A percentile compares a stretch with the other conserved stretches of the same genome.
Evolutionary conservation across 2,329 filamentous ascomycete species (phyloP).

Genomic region (Epichloe elymi): DNA sequence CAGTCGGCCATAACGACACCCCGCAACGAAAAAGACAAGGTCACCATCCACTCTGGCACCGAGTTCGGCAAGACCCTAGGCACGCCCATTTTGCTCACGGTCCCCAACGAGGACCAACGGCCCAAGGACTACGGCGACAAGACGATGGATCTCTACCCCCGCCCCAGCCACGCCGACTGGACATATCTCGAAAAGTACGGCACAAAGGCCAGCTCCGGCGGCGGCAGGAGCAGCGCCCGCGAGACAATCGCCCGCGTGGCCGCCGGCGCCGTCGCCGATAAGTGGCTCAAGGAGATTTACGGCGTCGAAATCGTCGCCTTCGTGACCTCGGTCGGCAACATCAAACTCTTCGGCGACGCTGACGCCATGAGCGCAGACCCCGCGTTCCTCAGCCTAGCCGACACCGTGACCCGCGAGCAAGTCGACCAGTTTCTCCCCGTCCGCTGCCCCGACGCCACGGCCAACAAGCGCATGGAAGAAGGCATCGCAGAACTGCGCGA

Average conservation of each 20-base stretch:
- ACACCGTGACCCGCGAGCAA: conserved; percentile 56
- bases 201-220: conserved; percentile 79
- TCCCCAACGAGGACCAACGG: conserved; percentile 85
- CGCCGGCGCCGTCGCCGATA: conserved; percentile 84
- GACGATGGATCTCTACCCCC: conserved; percentile 84
- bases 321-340: conserved; percentile 66
- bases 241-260: conserved; percentile 92
- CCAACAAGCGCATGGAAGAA: conserved; percentile 59
- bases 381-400: conserved; percentile 60
- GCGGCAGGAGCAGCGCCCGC: conserved; percentile 79
- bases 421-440: conserved; percentile 82
- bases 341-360: conserved; percentile 20
- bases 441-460: conserved; percentile 62
- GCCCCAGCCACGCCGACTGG: conserved; percentile 89
- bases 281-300: conserved; percentile 71
- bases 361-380: conserved; percentile 57
- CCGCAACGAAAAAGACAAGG: conserved; percentile 80
- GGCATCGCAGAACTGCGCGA: conserved; percentile 68
- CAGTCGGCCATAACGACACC: conserved; percentile 86
- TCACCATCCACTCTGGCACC: conserved; percentile 85
- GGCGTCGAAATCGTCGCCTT: conserved; percentile 87
- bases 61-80: conserved; percentile 84
- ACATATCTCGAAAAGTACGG: conserved; percentile 98
- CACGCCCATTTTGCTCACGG: conserved; percentile 77
- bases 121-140: conserved; percentile 81